phyloP scores from a whole-genome alignment of 2,329 filamentous ascomycete genomes.

The Xylariaceae sp. region DNA sequence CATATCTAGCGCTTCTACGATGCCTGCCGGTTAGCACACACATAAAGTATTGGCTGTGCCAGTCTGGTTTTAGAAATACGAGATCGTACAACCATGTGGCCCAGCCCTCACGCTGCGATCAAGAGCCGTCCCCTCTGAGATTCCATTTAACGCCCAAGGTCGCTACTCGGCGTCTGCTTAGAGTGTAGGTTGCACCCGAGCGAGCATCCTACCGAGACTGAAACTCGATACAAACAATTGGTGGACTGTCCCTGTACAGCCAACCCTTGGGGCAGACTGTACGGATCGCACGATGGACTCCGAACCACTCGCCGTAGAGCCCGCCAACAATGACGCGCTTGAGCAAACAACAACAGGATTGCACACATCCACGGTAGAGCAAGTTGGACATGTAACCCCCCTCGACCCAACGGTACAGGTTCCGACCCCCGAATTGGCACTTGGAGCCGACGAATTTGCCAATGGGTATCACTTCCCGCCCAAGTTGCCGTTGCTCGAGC shows the following conservation, averaged over 20 bases:
- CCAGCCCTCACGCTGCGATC: background rate
- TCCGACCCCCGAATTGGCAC: conserved; percentile 16
- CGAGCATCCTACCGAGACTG: background rate
- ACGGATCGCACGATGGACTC: conserved; percentile 8
- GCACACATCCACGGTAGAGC: conserved; percentile 19
- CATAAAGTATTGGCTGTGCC: background rate
- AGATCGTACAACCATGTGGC: background rate
- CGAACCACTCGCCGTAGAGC: conserved; percentile 1
- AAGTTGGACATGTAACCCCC: conserved; percentile 18
- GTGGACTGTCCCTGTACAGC: conserved; percentile 2
- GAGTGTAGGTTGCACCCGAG: background rate
- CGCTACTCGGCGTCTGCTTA: background rate
- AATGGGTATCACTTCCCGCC: conserved; percentile 64
- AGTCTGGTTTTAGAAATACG: too few species aligned
- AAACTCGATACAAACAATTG: background rate
- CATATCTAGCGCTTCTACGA: background rate
- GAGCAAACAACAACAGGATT: conserved; percentile 17
- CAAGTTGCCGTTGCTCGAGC: conserved; percentile 54
- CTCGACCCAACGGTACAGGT: conserved; percentile 21
- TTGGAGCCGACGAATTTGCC: conserved; percentile 41
- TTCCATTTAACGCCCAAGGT: background rate
- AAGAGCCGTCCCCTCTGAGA: background rate
- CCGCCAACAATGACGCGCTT: background rate
- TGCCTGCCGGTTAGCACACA: background rate
- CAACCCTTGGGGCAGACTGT: conserved; percentile 1